Conservation (phyloP, 1,284 basidiomycete genomes). For the Grifola frondosa region DNA sequence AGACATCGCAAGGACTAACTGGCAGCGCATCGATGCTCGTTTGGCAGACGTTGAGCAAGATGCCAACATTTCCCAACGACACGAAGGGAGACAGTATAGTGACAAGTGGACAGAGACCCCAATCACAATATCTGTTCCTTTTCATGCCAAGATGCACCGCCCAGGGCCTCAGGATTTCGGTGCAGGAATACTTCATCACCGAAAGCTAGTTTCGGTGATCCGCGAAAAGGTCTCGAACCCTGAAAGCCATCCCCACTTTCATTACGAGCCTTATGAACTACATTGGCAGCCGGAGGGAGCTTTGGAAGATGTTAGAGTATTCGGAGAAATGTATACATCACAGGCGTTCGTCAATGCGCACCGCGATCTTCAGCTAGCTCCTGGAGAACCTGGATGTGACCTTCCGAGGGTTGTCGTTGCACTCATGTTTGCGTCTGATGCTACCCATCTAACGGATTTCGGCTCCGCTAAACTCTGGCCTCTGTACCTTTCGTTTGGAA, state of each 20-base stretch:
- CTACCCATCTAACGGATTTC: slow-evolving; percentile 14
- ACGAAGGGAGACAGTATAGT: too few relatives aligned
- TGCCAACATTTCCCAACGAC: too few relatives aligned
- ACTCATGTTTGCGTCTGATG: slow-evolving; percentile 3
- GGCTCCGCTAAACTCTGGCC: slow-evolving; percentile 32
- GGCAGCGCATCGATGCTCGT: too few relatives aligned
- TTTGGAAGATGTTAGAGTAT: not conserved
- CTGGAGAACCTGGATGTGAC: not conserved
- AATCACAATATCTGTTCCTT: too few relatives aligned
- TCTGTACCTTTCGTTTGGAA: slow-evolving; percentile 30
- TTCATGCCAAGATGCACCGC: too few relatives aligned
- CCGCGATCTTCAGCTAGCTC: slow-evolving; percentile 6
- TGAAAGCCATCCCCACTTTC: not conserved
- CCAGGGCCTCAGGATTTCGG: too few relatives aligned
- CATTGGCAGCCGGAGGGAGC: too few relatives aligned
- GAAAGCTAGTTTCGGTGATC: too few relatives aligned
- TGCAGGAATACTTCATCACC: too few relatives aligned
- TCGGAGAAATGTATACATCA: not conserved
- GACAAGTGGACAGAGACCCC: too few relatives aligned
- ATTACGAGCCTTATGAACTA: not conserved
- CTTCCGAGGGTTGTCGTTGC: slow-evolving; percentile 1
- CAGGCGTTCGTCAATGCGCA: not conserved
- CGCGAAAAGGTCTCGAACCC: not conserved
- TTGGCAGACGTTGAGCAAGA: too few relatives aligned
- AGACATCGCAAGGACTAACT: too few relatives aligned